These are phyloP conservation scores for Penicillium longicatenatum DNA, from an alignment of 495 filamentous ascomycete species.

Conservation along the genomic window DNA sequence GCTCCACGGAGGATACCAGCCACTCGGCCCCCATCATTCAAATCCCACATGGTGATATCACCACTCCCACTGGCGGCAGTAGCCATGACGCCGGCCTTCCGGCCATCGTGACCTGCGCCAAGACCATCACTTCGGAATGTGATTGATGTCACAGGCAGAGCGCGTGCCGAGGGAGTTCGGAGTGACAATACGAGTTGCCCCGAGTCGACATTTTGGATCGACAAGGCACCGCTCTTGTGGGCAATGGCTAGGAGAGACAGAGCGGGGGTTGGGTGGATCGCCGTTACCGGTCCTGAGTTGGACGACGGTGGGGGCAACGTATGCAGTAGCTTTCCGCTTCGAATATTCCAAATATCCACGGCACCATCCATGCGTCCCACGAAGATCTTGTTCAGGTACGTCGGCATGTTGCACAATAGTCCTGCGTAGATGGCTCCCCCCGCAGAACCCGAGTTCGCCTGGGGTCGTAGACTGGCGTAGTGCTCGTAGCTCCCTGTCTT, in stretches of 20 bases:
- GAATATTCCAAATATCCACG: conserved; percentile 96
- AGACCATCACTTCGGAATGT: conserved; percentile 90
- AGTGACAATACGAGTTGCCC: conserved; percentile 71
- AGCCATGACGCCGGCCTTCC: conserved; percentile 80
- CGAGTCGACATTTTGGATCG: conserved; percentile 76
- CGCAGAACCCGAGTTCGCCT: conserved; percentile 38
- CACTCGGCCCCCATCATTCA: conserved; percentile 82
- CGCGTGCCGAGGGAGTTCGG: conserved; percentile 54
- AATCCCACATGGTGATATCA: conserved; percentile 94
- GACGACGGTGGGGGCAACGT: conserved; percentile 71
- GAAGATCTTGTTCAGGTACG: conserved; percentile 94
- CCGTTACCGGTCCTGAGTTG: conserved; percentile 73
- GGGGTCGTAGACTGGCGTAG: conserved; percentile 75
- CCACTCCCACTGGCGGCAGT: conserved; percentile 71
- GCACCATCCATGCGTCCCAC: conserved; percentile 82
- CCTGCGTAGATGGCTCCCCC: conserved; percentile 66
- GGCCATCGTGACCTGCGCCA: conserved; percentile 86
- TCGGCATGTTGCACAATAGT: conserved; percentile 79
- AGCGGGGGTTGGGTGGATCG: conserved; percentile 77
- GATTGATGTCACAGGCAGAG: conserved; percentile 70
- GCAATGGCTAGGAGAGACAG: conserved; percentile 87
- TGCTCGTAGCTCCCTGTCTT: conserved; percentile 81
- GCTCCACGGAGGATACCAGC: conserved; percentile 81
- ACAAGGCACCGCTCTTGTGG: conserved; percentile 73
- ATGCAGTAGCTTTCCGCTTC: conserved; percentile 84